Base-by-base conservation (phyloP, 257 asterid genomes). In the Forsythia viridissima region DNA sequence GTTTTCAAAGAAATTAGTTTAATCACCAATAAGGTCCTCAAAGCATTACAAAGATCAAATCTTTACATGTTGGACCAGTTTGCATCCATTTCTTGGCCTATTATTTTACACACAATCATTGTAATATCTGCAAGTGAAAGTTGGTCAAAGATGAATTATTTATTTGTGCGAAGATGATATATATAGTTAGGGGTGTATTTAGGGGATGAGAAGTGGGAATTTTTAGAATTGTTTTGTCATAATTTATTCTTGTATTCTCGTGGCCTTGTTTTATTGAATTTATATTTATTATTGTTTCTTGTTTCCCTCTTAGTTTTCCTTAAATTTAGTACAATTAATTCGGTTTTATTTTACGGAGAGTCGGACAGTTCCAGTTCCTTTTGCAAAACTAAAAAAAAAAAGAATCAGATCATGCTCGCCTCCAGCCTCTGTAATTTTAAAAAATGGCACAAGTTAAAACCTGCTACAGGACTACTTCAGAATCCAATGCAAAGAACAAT, bases 11-110 rank as follows among this genome's bases (percentile, higher is more conserved):
- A 61, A 69, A 72, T 48, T 79, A 80, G 71, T 51, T 73, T 71
- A 61, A 77, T 78, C 15, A 61, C 38, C 30, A 86, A 89, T 85
- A 87, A 87, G 87, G 85, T 80, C 85, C 41, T 61, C 11, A 83
- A 79, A 44, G 81, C 75, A 68, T 48, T 70, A 16, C 48, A 76
- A 41, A 77, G 73, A 59, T 72, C 77, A 79, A 80, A 20, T 71
- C 55, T 12, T 63, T 21, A 73, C 73, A 40, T 70, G 74, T 72
- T 73, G 84, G 84, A 83, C 87, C 87, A 84, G 76, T 78, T 82
- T 76, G 82, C 85, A 21, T 82, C 86, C 55, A 21, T 74, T 55
- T 74, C 77, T 70, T 77, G 80, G 72, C 77, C 74, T 37, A 70
- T 80, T 71, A 8, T 83, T 16, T 66, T 89, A 30, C 87, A 81